phyloP scores from a whole-genome alignment of 139 green algal genomes.

The Dunaliella primolecta region DNA sequence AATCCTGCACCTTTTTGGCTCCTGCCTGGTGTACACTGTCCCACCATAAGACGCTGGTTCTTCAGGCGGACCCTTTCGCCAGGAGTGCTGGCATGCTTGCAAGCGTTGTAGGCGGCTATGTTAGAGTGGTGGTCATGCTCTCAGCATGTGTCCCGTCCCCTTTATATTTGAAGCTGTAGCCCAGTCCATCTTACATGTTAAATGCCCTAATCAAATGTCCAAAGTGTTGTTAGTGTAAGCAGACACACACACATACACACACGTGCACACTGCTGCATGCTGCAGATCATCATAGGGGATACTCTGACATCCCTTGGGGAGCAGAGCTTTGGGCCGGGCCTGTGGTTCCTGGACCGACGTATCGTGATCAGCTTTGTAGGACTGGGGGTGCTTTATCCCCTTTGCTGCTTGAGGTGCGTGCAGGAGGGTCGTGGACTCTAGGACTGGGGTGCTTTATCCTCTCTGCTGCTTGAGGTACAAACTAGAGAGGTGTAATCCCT shows the following conservation, averaged over 20 bases:
- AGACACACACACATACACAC: background rate
- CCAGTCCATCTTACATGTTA: too few species aligned
- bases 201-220: too few species aligned
- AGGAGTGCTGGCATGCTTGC: constrained; percentile 16
- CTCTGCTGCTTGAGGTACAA: constrained; percentile 57
- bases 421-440: too few species aligned
- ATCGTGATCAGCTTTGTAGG: constrained; percentile 33
- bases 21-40: constrained; percentile 63
- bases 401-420: constrained; percentile 57
- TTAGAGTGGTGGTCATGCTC: constrained; percentile 48
- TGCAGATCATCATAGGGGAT: constrained; percentile 70
- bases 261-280: background rate
- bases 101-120: constrained; percentile 45
- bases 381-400: constrained; percentile 38
- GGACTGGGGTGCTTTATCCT: constrained; percentile 45
- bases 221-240: background rate
- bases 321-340: constrained; percentile 18
- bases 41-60: background rate
- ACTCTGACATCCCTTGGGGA: constrained; percentile 54
- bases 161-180: background rate
- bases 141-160: constrained; percentile 53
- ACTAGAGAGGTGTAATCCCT: too few species aligned
- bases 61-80: background rate
- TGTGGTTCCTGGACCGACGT: constrained; percentile 18
- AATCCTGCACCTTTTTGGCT: constrained; percentile 63